phyloP scores from a whole-genome alignment of 257 asterid species.

The Nyctanthes arbortristis region DNA sequence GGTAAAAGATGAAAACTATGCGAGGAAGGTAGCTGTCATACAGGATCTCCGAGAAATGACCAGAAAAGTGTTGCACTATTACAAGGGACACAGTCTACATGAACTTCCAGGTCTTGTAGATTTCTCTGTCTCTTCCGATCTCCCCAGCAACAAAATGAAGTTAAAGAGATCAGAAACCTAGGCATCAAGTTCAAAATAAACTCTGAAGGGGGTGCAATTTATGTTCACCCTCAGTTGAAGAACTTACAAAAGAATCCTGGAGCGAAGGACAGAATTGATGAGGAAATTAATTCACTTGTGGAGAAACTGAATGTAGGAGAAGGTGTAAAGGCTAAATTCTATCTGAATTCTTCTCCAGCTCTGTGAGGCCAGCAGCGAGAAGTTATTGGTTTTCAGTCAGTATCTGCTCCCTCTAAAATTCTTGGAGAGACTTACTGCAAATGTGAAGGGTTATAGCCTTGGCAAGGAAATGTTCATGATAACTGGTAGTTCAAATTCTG shows the following conservation, averaged over 20 bases:
- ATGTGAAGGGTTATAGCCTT: constrained; percentile 56
- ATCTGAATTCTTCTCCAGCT: constrained; percentile 76
- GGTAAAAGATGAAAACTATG: constrained; percentile 64
- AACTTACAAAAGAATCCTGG: constrained; percentile 56
- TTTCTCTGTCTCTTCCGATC: constrained; percentile 68
- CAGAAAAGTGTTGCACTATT: constrained; percentile 72
- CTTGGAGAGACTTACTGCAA: constrained; percentile 65
- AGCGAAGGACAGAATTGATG: constrained; percentile 71
- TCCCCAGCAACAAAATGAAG: constrained; percentile 58
- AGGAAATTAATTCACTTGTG: constrained; percentile 52
- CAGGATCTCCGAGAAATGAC: constrained; percentile 94
- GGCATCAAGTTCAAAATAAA: constrained; percentile 64
- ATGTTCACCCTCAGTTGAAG: constrained; percentile 73
- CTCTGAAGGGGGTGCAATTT: constrained; percentile 88
- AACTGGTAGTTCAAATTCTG: constrained; percentile 82
- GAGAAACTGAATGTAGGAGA: constrained; percentile 61
- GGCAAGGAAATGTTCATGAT: constrained; percentile 89
- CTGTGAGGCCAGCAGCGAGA: constrained; percentile 79
- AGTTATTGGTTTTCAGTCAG: constrained; percentile 85
- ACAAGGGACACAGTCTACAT: constrained; percentile 87
- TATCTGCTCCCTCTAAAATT: constrained; percentile 80
- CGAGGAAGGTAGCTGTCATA: constrained; percentile 72
- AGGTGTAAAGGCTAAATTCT: constrained; percentile 81
- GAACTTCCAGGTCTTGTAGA: constrained; percentile 95
- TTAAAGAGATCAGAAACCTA: constrained; percentile 42